Base-by-base conservation (phyloP, 2,329 filamentous ascomycete species). In the Arthroderma sp. region DNA sequence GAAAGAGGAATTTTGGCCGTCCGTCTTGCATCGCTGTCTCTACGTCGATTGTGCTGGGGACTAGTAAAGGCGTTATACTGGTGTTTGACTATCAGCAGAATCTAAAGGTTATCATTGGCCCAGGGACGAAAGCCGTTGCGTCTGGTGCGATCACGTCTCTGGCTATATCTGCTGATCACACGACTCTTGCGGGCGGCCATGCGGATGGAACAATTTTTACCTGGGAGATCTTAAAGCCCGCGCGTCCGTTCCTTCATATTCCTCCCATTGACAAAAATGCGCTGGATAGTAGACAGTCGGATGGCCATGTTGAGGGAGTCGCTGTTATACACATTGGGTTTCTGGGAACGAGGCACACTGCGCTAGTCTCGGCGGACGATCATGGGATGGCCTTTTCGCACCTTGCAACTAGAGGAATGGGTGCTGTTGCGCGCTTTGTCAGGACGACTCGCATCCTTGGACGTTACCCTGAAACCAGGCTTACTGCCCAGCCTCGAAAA, bases 11-110 rank as follows among this genome's bases (percentile, higher is more conserved):
- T 62, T 96, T 95, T 69, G 93, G 91, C 29, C 75, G 80, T 36
- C 87, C 89, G 27, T 95, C 89, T 0, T 95, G 87, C 66, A 74
- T 96, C 56, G 81, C 82, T 36, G 83, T 95, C 40, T 88, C 89
- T 50, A 84, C 88, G 2, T 80, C 81, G 6, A 93, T 98, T 55
- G 85, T 88, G 9, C 66, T 98, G 43, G 91, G 91, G 28, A 98
- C 93, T 0, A 85, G 86, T 3, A 96, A 94, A 63, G 91, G 93
- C 44, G 81, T 95, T 62, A 83, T 96, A 46, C 70, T 98, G 59
- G 80, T 96, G 48, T 98, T 98, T 67, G 93, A 98, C 68, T 96
- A 95, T 63, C 86, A 93, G 61, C 91, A 98, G 65, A 91, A 84
- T 53, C 69, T 96, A 46, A 95, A 94, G 65, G 81, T 84, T 55